phyloP scores from a whole-genome alignment of 768 basidiomycete species.

The Hygrocybe punicea region DNA sequence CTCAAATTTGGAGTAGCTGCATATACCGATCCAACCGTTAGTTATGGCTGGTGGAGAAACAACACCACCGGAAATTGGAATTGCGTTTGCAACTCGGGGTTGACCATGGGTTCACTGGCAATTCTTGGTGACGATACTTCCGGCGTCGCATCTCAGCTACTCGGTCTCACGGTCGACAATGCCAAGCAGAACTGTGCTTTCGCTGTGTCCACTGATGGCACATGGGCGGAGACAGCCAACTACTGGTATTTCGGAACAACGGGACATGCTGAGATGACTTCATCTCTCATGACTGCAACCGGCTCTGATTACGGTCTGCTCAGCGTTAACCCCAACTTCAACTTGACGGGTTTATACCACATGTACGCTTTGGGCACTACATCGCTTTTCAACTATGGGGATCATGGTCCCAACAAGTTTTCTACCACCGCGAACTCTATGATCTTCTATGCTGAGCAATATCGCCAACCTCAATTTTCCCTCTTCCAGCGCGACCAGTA shows the following conservation, averaged over 20 bases:
- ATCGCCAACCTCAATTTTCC: constrained; percentile 66
- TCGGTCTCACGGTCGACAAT: constrained; percentile 67
- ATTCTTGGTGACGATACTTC: constrained; percentile 82
- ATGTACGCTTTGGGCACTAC: constrained; percentile 84
- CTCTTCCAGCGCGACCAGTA: constrained; percentile 89
- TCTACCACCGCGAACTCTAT: constrained; percentile 89
- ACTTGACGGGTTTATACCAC: constrained; percentile 78
- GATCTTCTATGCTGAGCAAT: constrained; percentile 71
- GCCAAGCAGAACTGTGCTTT: constrained; percentile 73
- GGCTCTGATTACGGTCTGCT: constrained; percentile 79
- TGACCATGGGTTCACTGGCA: constrained; percentile 86
- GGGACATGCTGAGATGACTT: constrained; percentile 83
- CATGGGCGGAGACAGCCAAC: constrained; percentile 91
- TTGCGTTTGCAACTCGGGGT: constrained; percentile 89
- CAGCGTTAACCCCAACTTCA: constrained; percentile 64
- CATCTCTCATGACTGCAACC: constrained; percentile 78
- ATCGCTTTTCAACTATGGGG: constrained; percentile 80
- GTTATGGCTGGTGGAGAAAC: constrained; percentile 74
- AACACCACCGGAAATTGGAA: constrained; percentile 93
- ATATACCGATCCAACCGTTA: constrained; percentile 43
- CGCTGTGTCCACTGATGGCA: constrained; percentile 67
- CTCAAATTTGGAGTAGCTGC: constrained; percentile 61
- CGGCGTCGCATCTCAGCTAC: constrained; percentile 62
- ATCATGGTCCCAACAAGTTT: constrained; percentile 93
- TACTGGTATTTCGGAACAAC: constrained; percentile 97